Evolutionary conservation across 495 filamentous ascomycete genomes (phyloP), one percentile per base, ranked within the genome.

Genomic region (Cercophora sp.): DNA sequence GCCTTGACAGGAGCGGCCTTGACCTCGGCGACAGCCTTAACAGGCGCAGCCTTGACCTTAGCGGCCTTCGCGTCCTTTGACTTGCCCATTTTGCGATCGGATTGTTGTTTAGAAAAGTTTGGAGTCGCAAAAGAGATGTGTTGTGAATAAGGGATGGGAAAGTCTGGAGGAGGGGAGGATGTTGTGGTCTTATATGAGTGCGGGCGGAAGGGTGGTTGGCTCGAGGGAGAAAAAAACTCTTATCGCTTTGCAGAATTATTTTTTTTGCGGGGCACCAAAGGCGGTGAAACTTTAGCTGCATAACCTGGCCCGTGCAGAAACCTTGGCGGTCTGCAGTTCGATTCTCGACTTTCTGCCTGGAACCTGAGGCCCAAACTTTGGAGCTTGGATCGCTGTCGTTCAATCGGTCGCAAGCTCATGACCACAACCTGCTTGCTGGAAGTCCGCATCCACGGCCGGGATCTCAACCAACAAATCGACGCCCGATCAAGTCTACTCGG

Each of bases 1-100:
- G 74, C 74, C 58, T 84, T 74, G 65, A 64, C 64, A 46, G 67
- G 51, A 20, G 57, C 52, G 45, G 70, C 55, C 64, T 79, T 78
- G 64, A 62, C 65, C 60, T 75, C 75, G 55, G 41, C 58, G 66
- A 32, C 29, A 32, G 29, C 29, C 68, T 79, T 77, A 64, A 62
- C 64, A 43, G 66, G 51, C 23, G 55, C 50, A 45, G 71, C 55
- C 63, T 79, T 78, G 65, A 63, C 66, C 61, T 76, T 76, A 51
- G 44, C 57, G 67, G 69, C 63, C 70, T 75, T 77, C 55, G 64
- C 59, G 54, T 76, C 70, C 66, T 79, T 79, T 36, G 72, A 63
- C 71, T 83, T 83, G 67, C 72, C 79, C 81, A 84, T 85, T 64
- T 54, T 26, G 36, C 52, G 24, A 26, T 56, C 57, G 18, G 18